Evolutionary conservation across 192 early-diverging fungal species (phyloP).

Genomic region (Geosiphon pyriformis): DNA sequence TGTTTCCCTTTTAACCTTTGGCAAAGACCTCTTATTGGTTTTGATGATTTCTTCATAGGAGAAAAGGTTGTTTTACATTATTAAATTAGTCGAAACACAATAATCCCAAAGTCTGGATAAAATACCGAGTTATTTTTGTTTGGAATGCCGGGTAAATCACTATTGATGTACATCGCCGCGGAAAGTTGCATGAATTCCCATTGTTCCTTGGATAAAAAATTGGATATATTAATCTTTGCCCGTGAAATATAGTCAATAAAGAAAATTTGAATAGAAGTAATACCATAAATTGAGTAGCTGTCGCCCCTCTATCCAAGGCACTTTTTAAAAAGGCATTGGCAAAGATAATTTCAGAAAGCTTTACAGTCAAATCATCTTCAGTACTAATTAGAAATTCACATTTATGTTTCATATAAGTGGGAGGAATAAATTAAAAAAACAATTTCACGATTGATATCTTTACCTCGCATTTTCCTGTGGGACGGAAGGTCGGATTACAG

Average conservation of each 20-base stretch:
- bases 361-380: conserved; percentile 95
- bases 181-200: conserved; percentile 95
- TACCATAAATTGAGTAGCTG: conserved; percentile 64
- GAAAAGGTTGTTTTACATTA: background rate
- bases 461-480: conserved; percentile 81
- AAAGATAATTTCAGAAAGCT: conserved; percentile 90
- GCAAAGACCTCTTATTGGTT: conserved; percentile 79
- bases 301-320: conserved; percentile 55
- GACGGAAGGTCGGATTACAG: conserved; percentile 92
- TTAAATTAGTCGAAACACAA: background rate
- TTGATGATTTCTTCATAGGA: conserved; percentile 36
- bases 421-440: background rate
- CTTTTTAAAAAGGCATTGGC: conserved; percentile 76
- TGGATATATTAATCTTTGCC: background rate
- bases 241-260: background rate
- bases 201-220: conserved; percentile 60
- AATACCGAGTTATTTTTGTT: background rate
- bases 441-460: background rate
- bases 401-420: conserved; percentile 3
- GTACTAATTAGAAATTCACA: conserved; percentile 66
- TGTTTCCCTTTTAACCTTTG: conserved; percentile 99
- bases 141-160: conserved; percentile 88
- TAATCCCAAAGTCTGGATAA: background rate
- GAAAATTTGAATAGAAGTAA: background rate
- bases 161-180: conserved; percentile 96